Base-by-base conservation (phyloP, 2,329 filamentous ascomycete species). In the Diaporthe citrichinensis region DNA sequence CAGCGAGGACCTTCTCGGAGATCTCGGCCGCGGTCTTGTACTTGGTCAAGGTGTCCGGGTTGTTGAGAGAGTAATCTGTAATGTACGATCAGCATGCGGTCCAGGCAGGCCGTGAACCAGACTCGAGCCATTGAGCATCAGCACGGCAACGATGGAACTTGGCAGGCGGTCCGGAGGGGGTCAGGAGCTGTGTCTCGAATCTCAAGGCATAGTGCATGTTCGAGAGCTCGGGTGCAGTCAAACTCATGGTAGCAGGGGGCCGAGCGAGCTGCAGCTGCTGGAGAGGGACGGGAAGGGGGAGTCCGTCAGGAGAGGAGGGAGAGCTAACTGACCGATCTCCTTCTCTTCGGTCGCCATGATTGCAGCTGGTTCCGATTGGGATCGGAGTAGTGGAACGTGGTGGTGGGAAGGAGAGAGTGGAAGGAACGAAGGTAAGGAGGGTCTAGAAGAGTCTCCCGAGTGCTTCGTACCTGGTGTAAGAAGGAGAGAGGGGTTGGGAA, bases 11-110 rank as follows among this genome's bases (percentile, higher is more conserved):
- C 89, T 96, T 98, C 86, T 98, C 95, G 71, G 96, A 97, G 87
- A 99, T 98, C 84, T 94, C 90, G 78, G 94, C 96, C 75, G 97
- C 97, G 79, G 94, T 96, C 93, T 98, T 98, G 91, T 98, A 98
- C 91, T 98, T 99, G 87, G 97, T 98, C 81, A 99, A 91, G 82
- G 95, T 98, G 85, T 97, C 94, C 77, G 94, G 95, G 89, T 97
- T 97, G 86, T 92, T 94, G 85, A 98, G 92, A 80, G 94, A 91
- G 88, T 97, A 96, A 85, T 98, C 95, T 98, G 34, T 17, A 5
- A 10, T 17, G 39, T 17, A 28, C 20, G 12, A 36, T 65, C 12
- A 31, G 58, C 25, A 55, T 10, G 17, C 34, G 23, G 36, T 34
- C 41, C 34, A n/a, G 14, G 41, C 34, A 76, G 57, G 31, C 3